Evolutionary conservation across 2,329 filamentous ascomycete genomes (phyloP), one percentile per base, ranked within the genome.

Genomic region (Remersonia thermophila): DNA sequence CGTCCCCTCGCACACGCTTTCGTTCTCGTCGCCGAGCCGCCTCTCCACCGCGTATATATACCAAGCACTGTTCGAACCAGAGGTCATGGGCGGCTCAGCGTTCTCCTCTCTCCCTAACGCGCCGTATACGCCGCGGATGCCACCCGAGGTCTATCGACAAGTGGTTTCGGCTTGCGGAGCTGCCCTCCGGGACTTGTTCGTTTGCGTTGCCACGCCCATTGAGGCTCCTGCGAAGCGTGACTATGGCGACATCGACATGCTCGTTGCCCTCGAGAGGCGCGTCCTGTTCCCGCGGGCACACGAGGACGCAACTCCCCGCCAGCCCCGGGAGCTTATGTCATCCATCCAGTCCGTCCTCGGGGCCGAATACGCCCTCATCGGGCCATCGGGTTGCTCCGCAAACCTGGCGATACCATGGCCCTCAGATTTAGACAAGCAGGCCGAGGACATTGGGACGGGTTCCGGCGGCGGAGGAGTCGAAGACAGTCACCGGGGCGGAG

Each of bases 221-320:
- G 80, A 85, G 46, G 79, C 72, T 0, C 82, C 83, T 0, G 76
- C 54, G 1, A 91, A 91, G 55, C 29, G 45, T 0, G 71, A 76
- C 46, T 69, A 74, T 49, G 84, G 83, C 14, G 84, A 91, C 45
- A 60, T 93, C 27, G 83, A 91, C 55, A 64, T 87, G 40, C 55
- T 85, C 2, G 66, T 83, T 2, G 59, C 62, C 0, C 36, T 53
- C 0, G 50, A 52, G 32, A 42, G 33, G 26, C 41, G 41, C 3
- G 9, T 39, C 7, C 29, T 36, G 23, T 43, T 45, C 29, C 41
- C 46, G 3, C 7, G 8, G 18, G 29, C 26, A 7, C 9, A 18
- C 2, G 26, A 17, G 2, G 40, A 41, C 23, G 23, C 18, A 4
- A 14, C 32, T 17, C 28, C 27, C 3, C 37, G 34, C 7, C 28